Evolutionary conservation across 2,329 filamentous ascomycete genomes (phyloP), one percentile per base, ranked within the genome.

Genomic region (Phaeoacremonium minimum): DNA sequence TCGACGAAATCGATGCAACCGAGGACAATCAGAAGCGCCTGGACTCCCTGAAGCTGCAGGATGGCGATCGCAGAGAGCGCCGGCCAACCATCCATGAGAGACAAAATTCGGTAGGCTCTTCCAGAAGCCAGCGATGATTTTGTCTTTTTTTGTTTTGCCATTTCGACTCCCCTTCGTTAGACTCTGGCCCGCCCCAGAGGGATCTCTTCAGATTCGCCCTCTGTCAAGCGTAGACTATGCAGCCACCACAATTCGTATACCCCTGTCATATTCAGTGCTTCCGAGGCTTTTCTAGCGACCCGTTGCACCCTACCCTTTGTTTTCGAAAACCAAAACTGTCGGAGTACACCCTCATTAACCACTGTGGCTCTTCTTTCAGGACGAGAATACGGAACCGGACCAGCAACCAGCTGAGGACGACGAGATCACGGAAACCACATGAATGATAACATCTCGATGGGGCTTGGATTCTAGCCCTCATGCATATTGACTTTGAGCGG

Each of bases 21-120:
- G 86, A 91, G 50, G 87, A 93, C 52, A 91, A 84, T 57, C 84
- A 88, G 62, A 87, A 90, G 66, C 78, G 88, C 49, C 74, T 97
- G 48, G 88, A 96, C 63, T 90, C 88, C 35, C 72, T 97, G 50
- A 89, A 93, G 60, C 71, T 97, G 54, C 86, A 95, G 58, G 91
- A 97, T 61, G 86, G 75, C 50, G 83, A 87, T 48, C 73, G 77
- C 49, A 67, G 63, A 50, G 69, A 69, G 38, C 63, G 69, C 45
- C 73, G 72, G 44, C 67, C 71, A 18, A 57, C 57, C 32, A 53
- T 66, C 39, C 76, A 80, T 49, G 79, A 83, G 56, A 73, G 77
- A 47, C 75, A 82, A 58, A 71, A 64, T 50, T 80, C 77, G 46
- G 69, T 71, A 53, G 68, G 75, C 43, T 78, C 73, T 35, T 56